Evolutionary conservation across 805 yeast species (phyloP).

Genomic region (Suhomyces tanzawaensis): DNA sequence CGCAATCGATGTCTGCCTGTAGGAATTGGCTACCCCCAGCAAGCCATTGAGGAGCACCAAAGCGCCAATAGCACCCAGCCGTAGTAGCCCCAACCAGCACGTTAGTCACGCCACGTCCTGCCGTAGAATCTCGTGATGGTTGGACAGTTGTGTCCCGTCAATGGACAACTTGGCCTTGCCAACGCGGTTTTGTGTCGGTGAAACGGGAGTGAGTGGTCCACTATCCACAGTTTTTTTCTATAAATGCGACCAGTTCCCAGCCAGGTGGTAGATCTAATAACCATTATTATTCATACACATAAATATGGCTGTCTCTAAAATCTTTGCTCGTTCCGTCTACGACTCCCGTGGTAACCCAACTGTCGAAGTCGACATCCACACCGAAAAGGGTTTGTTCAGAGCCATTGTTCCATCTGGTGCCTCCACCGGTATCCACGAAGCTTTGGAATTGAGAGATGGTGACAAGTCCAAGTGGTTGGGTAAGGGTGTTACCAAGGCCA

Average conservation of each 20-base stretch:
- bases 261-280: background rate
- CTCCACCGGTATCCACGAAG: conserved; percentile 98
- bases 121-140: too few relatives aligned
- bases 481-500: conserved; percentile 97
- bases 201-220: conserved; percentile 29
- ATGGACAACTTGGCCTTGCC: too few relatives aligned
- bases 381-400: conserved; percentile 92
- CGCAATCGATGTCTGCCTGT: too few relatives aligned
- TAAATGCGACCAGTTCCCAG: conserved; percentile 1
- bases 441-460: conserved; percentile 96
- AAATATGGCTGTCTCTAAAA: conserved; percentile 80
- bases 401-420: conserved; percentile 99
- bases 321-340: conserved; percentile 95
- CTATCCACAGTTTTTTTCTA: conserved; percentile 6
- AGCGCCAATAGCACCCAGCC: too few relatives aligned
- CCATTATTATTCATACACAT: conserved; percentile 5
- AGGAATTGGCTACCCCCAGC: too few relatives aligned
- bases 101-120: too few relatives aligned
- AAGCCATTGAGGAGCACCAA: too few relatives aligned
- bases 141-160: too few relatives aligned
- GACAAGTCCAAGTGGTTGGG: conserved; percentile 98
- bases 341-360: conserved; percentile 99
- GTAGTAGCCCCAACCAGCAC: too few relatives aligned
- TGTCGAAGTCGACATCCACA: conserved; percentile 95
- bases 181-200: conserved; percentile 16